Base-by-base conservation (phyloP, 2,329 filamentous ascomycete genomes). In the Blastomyces percursus region DNA sequence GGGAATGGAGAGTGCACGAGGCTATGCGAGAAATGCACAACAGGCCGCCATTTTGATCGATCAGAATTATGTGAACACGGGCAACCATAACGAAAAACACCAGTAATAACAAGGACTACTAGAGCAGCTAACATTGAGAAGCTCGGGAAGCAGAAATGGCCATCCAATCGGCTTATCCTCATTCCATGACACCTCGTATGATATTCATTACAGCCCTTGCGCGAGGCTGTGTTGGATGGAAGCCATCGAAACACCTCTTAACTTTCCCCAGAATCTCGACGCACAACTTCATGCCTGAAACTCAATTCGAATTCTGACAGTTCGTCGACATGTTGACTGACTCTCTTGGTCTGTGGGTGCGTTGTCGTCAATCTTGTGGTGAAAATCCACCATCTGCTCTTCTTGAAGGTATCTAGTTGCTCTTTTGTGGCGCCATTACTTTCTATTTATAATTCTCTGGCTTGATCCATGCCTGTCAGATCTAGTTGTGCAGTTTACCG, bases 181-280 rank as follows among this genome's bases (percentile, higher is more conserved):
- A 46, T n/a, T 2, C 7, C 32, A 16, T 11, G 9, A 19, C 55
- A 38, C 55, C 55, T 58, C 55, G 55, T 58, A 44, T 42, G 35
- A 19, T 1, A 56, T 24, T 27, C 40, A n/a, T 38, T 35, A 9
- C 32, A 38, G 35, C 27, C 35, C 19, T 40, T 42, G 54, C 11
- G 42, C 24, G 56, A 59, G 56, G 56, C 56, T 59, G 56, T 59
- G 56, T 59, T 59, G 2, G 38, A 19, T 38, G 16, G 14, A 44
- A 58, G 46, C 30, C 27, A n/a, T 46, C 32, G 38, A 35, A 48
- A 48, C 42, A 21, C 16, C 14, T 48, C 19, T 42, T 42, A 19
- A 24, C 40, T 58, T 21, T n/a, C 6, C 7, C n/a, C 14, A 12
- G 40, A 46, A n/a, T 7, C 9, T 38, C 35, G 30, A 48, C 38